These are phyloP conservation scores for Saccharomyces hybrid DNA, from an alignment of 1,139 yeast species.

Conservation along the genomic window DNA sequence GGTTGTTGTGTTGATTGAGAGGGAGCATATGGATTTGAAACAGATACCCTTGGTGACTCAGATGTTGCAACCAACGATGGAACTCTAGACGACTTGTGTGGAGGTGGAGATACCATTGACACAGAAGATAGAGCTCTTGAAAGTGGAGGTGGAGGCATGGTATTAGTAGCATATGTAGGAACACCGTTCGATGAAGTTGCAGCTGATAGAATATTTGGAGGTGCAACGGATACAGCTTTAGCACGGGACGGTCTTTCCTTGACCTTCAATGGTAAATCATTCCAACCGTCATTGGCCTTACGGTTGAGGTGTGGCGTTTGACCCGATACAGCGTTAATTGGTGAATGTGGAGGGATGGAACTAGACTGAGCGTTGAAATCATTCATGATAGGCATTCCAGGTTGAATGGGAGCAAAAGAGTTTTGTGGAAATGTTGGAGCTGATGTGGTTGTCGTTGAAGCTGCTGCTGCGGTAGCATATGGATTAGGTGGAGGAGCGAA, in stretches of 20 bases:
- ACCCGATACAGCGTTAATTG: conserved; percentile 24
- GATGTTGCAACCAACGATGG: conserved; percentile 11
- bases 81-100: conserved; percentile 17
- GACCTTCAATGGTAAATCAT: conserved; percentile 74
- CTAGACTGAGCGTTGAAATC: not conserved
- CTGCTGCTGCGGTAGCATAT: conserved; percentile 27
- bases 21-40: conserved; percentile 38
- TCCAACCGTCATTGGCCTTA: conserved; percentile 83
- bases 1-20: conserved; percentile 13
- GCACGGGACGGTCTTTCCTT: conserved; percentile 46
- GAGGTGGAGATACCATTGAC: conserved; percentile 19
- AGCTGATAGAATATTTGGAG: conserved; percentile 14
- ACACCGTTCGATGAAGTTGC: conserved; percentile 8
- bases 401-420: not conserved
- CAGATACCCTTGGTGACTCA: conserved; percentile 21
- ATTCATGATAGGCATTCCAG: not conserved
- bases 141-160: conserved; percentile 22
- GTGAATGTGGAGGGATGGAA: conserved; percentile 11
- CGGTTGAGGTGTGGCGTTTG: conserved; percentile 36
- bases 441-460: conserved; percentile 12
- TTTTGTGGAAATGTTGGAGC: conserved; percentile 10
- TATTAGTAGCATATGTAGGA: conserved; percentile 5
- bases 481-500: conserved; percentile 30
- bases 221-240: conserved; percentile 31
- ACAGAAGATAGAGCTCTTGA: conserved; percentile 21